phyloP scores from a whole-genome alignment of 148 eudicot species.

The Pouteria glomerata region DNA sequence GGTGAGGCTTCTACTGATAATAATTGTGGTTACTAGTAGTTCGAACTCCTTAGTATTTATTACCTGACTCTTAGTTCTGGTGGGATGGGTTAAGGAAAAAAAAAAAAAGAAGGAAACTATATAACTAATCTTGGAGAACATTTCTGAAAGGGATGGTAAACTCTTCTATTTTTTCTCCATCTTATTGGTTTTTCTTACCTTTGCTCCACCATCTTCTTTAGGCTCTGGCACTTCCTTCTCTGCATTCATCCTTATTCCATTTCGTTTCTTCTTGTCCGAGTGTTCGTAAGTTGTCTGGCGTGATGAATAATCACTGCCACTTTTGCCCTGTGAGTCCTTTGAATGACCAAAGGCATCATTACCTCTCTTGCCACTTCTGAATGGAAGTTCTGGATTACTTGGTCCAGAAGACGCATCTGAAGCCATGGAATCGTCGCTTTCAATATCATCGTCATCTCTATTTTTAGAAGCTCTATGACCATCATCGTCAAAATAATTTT shows the following conservation, averaged over 20 bases:
- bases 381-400: slow-evolving; percentile 15
- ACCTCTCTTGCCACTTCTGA: slow-evolving; percentile 2
- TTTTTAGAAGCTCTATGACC: background rate
- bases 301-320: slow-evolving; percentile 7
- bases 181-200: slow-evolving; percentile 35
- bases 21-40: no score
- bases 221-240: slow-evolving; percentile 25
- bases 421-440: slow-evolving; percentile 53
- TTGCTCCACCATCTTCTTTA: slow-evolving; percentile 30
- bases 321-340: slow-evolving; percentile 6
- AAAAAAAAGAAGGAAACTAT: no score
- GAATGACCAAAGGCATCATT: background rate
- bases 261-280: slow-evolving; percentile 21
- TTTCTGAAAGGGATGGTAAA: background rate
- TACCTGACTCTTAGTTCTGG: no score
- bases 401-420: slow-evolving; percentile 83
- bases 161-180: slow-evolving; percentile 7
- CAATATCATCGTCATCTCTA: slow-evolving; percentile 10
- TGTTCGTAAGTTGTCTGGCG: slow-evolving; percentile 32
- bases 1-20: no score
- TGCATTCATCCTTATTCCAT: slow-evolving; percentile 13
- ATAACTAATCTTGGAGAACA: background rate
- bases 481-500: slow-evolving; percentile 10
- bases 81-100: no score
- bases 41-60: no score